Base-by-base conservation (phyloP, 2,329 filamentous ascomycete genomes). In the Cordyceps cateniannulata region DNA sequence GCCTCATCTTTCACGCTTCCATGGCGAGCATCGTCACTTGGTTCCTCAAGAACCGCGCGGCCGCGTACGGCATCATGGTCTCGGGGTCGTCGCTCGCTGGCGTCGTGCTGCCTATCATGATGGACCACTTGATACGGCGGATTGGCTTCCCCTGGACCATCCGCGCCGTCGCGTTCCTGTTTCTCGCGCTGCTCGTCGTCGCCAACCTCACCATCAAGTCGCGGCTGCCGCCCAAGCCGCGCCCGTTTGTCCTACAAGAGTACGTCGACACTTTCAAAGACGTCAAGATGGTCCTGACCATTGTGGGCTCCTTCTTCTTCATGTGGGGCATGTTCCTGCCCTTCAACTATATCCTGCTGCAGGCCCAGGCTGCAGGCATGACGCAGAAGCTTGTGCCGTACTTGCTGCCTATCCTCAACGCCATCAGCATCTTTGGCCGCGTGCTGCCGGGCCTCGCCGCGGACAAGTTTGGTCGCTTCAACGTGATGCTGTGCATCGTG, bases 91-190 rank as follows among this genome's bases (percentile, higher is more conserved):
- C 79, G 5, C 64, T 85, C 6, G 83, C 83, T 2, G 83, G 83
- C 25, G 74, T 79, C 50, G 75, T 83, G 16, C 84, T 89, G 61
- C 73, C 88, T 53, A 85, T 89, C 63, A 79, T 90, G 62, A 79
- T 76, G 60, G 73, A 84, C 62, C 76, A 83, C 63, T 75, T 88
- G 63, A 79, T 82, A 40, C 75, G 76, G 29, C 42, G 62, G 3
- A 69, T 78, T 44, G 77, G 77, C 0, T 80, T 79, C 65, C 73
- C 73, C 3, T 82, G 79, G 79, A 75, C 78, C 63, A 78, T 82
- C 50, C 76, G 80, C 45, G 71, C 72, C 20, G 70, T 79, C 59
- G 78, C 75, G 0, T 80, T 81, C 65, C 67, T 81, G 54, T 78
- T 79, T 65, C 66, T 81, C 2, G 67, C 58, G 1, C 69, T 76